Conservation (phyloP, 2,329 filamentous ascomycete species). For the Helicocarpus griseus region DNA sequence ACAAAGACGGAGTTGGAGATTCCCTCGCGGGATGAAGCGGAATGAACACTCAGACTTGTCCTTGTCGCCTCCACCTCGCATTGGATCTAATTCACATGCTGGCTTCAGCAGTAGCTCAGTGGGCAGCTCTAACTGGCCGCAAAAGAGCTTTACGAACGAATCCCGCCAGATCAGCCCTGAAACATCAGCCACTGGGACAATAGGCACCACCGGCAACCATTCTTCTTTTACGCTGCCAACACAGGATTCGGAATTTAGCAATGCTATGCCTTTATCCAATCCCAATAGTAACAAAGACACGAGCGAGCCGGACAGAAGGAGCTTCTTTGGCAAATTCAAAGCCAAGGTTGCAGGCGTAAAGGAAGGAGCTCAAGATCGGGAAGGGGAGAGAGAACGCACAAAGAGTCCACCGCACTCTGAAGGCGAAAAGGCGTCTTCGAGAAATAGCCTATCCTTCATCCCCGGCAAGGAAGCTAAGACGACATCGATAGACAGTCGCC, state of each 20-base stretch:
- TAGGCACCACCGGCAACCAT: slow-evolving; percentile 14
- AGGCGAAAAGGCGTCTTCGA: slow-evolving; percentile 23
- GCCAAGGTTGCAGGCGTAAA: slow-evolving; percentile 48
- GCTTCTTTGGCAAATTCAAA: slow-evolving; percentile 55
- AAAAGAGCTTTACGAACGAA: slow-evolving; percentile 37
- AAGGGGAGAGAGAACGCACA: slow-evolving; percentile 43
- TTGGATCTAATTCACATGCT: slow-evolving; percentile 55
- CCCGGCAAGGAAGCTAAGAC: not conserved
- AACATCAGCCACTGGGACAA: slow-evolving; percentile 13
- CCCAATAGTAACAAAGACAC: slow-evolving; percentile 17
- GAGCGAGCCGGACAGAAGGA: slow-evolving; percentile 45
- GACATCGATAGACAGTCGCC: not conserved
- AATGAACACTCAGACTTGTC: slow-evolving; percentile 43
- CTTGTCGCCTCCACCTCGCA: slow-evolving; percentile 37
- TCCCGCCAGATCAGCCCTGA: slow-evolving; percentile 31
- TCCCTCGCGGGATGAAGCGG: slow-evolving; percentile 47
- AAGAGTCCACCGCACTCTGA: slow-evolving; percentile 40
- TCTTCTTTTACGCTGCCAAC: slow-evolving; percentile 16
- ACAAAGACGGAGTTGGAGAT: slow-evolving; percentile 64
- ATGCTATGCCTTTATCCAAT: slow-evolving; percentile 14
- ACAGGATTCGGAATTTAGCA: slow-evolving; percentile 32
- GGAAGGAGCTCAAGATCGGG: slow-evolving; percentile 46
- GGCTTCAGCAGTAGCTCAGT: slow-evolving; percentile 60
- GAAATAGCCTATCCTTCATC: slow-evolving; percentile 28
- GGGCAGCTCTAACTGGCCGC: slow-evolving; percentile 46